Percentiles rank a stretch among this genome's conserved stretches.
Evolutionary conservation across 2,329 filamentous ascomycete species (phyloP).

Genomic region (Aspergillus hortae): DNA sequence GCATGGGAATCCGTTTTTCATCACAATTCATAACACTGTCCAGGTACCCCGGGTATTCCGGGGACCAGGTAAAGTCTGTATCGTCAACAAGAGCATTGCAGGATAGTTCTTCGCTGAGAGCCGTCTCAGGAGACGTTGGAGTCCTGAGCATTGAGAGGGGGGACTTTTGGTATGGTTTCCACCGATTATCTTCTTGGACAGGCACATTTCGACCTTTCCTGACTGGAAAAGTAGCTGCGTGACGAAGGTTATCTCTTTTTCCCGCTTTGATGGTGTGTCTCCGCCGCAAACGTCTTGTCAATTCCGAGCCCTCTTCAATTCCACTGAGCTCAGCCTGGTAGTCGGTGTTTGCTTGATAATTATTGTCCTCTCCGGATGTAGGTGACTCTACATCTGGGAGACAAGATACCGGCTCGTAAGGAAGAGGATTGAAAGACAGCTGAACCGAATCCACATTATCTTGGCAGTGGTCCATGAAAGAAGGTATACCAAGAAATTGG

Average conservation of each 20-base stretch:
- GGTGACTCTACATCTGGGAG: not conserved
- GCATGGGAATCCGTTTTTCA: not conserved
- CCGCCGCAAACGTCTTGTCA: not conserved
- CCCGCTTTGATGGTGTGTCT: not conserved
- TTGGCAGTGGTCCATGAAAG: too few relatives aligned
- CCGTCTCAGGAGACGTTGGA: too few relatives aligned
- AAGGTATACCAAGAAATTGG: too few relatives aligned
- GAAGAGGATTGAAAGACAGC: not conserved
- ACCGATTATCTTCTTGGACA: too few relatives aligned
- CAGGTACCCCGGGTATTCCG: not conserved
- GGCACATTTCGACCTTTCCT: too few relatives aligned
- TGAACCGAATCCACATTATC: too few relatives aligned
- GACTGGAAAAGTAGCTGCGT: too few relatives aligned
- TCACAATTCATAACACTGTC: not conserved
- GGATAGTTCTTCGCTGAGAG: too few relatives aligned
- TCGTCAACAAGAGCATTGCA: not conserved
- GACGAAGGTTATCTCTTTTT: too few relatives aligned
- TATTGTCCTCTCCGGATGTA: not conserved
- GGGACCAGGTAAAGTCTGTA: not conserved
- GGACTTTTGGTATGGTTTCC: too few relatives aligned
- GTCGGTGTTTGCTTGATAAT: not conserved
- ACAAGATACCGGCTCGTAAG: not conserved
- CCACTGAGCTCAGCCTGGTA: not conserved
- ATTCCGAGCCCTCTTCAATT: not conserved
- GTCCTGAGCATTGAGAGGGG: too few relatives aligned